Evolutionary conservation across 257 asterid species (phyloP), one percentile per base, ranked within the genome.

Genomic region (Ophiorrhiza pumila): DNA sequence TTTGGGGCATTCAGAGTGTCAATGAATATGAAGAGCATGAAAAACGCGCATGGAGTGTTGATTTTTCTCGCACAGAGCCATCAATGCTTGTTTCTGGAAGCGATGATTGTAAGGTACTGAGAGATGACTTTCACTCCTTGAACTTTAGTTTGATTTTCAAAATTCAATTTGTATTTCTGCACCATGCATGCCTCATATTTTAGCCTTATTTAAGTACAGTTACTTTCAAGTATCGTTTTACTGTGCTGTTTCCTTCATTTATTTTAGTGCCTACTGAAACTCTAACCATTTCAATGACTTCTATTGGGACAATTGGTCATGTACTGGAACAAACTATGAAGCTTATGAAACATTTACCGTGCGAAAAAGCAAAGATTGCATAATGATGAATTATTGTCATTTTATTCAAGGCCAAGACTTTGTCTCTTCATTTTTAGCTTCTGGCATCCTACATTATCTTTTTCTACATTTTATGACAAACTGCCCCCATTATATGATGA

Each of bases 1-100:
- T 73, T 69, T 41, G 12, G 71, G 65, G 34, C 34, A 78, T 65
- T 46, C 59, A 83, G 85, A 83, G 87, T 81, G 76, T 83, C 37
- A 83, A 76, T 85, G 83, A 80, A 75, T 81, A 83, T 62, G 87
- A 83, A 68, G 87, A 83, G 76, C 87, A 83, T 83, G 87, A 81
- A 42, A 83, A 83, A 68, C 81, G 85, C 60, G 87, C 85, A 15
- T 83, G 87, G 87, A 80, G 87, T 80, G 87, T 83, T 70, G 87
- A 83, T 71, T 83, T 81, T 76, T 83, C 87, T 22, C 74, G 73
- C 43, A 78, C 83, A 13, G 87, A 83, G 52, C 87, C 87, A 47
- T 78, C 87, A 3, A 83, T 83, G 87, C 87, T 83, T 74, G 85
- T 83, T 43, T 83, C 87, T 39, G 85, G 87, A 17, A 81, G 87